phyloP scores from a whole-genome alignment of 352 stramenopile genomes.

The Phytophthora boehmeriae region DNA sequence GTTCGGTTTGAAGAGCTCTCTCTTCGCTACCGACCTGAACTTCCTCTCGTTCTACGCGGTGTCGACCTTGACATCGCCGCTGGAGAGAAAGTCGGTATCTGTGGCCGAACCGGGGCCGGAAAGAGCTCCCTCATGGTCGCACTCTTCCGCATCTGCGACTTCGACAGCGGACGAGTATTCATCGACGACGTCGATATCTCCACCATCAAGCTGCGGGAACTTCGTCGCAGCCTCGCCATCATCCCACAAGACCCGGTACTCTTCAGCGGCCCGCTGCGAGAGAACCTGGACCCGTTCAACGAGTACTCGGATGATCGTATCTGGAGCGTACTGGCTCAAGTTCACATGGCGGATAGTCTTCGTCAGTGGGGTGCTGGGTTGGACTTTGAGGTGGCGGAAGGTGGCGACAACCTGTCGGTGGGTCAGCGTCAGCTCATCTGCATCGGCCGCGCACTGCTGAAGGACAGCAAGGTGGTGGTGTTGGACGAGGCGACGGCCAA shows the following conservation, averaged over 20 bases:
- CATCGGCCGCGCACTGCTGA: constrained; percentile 92
- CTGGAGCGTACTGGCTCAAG: constrained; percentile 56
- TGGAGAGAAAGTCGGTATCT: constrained; percentile 62
- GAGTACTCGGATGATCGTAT: constrained; percentile 72
- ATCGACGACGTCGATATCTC: constrained; percentile 88
- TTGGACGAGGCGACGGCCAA: constrained; percentile 96
- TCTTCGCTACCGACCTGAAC: constrained; percentile 43
- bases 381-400: constrained; percentile 90
- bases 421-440: constrained; percentile 96
- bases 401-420: constrained; percentile 93
- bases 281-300: constrained; percentile 92
- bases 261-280: constrained; percentile 87
- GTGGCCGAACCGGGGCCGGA: constrained; percentile 43
- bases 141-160: constrained; percentile 47
- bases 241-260: constrained; percentile 87
- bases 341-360: constrained; percentile 74
- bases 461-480: constrained; percentile 90
- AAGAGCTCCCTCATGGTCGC: constrained; percentile 47
- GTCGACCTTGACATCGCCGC: constrained; percentile 39
- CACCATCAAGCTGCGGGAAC: constrained; percentile 37
- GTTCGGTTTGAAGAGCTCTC: constrained; percentile 32
- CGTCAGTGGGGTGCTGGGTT: constrained; percentile 55
- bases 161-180: constrained; percentile 68
- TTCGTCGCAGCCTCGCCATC: constrained; percentile 40
- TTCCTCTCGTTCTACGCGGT: constrained; percentile 41